phyloP scores from a whole-genome alignment of 2,329 filamentous ascomycete species.

The Ceratocystis smalleyi region DNA sequence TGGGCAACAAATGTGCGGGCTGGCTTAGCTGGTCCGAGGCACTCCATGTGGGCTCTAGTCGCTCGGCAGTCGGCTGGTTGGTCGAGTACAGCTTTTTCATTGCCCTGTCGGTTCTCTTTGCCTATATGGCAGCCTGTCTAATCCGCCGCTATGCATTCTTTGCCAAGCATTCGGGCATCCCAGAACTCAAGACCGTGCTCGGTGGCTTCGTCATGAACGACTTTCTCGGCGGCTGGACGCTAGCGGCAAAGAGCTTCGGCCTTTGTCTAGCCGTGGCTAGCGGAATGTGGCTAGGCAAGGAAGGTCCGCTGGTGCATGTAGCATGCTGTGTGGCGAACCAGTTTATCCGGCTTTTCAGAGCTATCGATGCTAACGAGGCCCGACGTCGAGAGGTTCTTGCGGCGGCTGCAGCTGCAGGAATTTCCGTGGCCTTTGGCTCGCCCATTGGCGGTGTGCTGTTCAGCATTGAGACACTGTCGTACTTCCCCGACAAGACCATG shows the following conservation, averaged over 20 bases:
- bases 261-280: conserved; percentile 82
- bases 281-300: conserved; percentile 91
- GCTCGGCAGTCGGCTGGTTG: conserved; percentile 53
- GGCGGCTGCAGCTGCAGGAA: conserved; percentile 78
- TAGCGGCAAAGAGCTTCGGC: conserved; percentile 78
- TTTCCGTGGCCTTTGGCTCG: conserved; percentile 85
- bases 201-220: conserved; percentile 83
- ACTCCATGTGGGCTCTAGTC: conserved; percentile 44
- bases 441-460: conserved; percentile 91
- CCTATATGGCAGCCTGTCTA: conserved; percentile 58
- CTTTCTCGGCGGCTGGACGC: conserved; percentile 77
- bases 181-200: conserved; percentile 91
- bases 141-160: conserved; percentile 75
- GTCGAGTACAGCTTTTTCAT: conserved; percentile 80
- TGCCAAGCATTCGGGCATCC: conserved; percentile 88
- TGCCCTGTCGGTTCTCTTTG: conserved; percentile 70
- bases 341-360: conserved; percentile 76
- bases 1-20: conserved; percentile 63
- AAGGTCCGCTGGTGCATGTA: conserved; percentile 88
- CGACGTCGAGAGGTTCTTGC: conserved; percentile 87
- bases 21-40: conserved; percentile 78
- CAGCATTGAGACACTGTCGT: conserved; percentile 90
- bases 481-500: conserved; percentile 98
- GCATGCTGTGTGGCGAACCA: conserved; percentile 92
- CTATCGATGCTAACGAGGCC: conserved; percentile 77